Conservation (phyloP, 192 early-diverging fungal species). For the Chytriomyces sp. region DNA sequence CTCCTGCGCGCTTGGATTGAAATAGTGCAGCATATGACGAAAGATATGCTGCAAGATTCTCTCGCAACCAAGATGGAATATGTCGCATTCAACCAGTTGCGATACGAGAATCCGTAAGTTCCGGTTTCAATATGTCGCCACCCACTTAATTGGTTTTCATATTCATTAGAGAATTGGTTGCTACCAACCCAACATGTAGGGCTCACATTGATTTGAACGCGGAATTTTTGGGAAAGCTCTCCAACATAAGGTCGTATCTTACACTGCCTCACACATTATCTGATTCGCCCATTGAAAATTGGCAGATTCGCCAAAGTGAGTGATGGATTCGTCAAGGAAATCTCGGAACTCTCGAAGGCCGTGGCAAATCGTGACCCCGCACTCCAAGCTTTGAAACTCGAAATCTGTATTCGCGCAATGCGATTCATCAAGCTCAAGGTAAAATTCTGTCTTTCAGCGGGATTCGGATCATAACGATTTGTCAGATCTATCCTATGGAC, state of each 20-base stretch:
- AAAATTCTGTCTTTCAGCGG: not conserved
- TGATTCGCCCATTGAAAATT: not conserved
- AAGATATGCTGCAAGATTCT: slow-evolving; percentile 74
- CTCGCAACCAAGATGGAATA: slow-evolving; percentile 89
- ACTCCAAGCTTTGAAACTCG: slow-evolving; percentile 73
- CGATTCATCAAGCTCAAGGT: slow-evolving; percentile 87
- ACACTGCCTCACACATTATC: not conserved
- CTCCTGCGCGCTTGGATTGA: slow-evolving; percentile 85
- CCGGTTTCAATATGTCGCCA: not conserved
- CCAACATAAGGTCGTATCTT: slow-evolving; percentile 64
- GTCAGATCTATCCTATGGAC: slow-evolving; percentile 87
- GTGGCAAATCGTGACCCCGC: slow-evolving; percentile 16
- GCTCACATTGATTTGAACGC: slow-evolving; percentile 91
- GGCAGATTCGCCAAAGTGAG: slow-evolving; percentile 83
- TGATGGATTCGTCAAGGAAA: slow-evolving; percentile 88
- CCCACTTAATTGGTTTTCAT: slow-evolving; percentile 12
- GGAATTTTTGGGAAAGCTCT: slow-evolving; percentile 89
- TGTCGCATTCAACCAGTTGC: slow-evolving; percentile 88
- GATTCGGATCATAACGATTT: not conserved
- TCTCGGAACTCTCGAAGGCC: slow-evolving; percentile 50
- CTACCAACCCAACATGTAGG: slow-evolving; percentile 66
- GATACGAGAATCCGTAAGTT: slow-evolving; percentile 82
- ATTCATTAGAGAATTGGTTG: slow-evolving; percentile 42
- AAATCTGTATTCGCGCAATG: slow-evolving; percentile 86
- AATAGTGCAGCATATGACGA: slow-evolving; percentile 75